Evolutionary conservation across 768 basidiomycete genomes (phyloP).

Genomic region (Obba rivulosa): DNA sequence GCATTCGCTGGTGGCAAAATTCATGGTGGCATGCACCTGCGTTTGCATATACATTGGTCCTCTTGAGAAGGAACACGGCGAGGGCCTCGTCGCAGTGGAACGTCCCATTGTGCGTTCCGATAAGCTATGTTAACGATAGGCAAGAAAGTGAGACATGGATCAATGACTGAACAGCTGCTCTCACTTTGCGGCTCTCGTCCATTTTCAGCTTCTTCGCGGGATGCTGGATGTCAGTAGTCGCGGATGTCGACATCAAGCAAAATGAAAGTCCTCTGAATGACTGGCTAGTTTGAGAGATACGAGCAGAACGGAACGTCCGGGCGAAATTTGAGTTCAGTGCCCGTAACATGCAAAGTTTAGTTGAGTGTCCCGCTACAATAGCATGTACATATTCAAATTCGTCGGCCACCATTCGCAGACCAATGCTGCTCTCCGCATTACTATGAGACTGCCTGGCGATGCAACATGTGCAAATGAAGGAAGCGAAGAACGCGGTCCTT

Average conservation of each 20-base stretch:
- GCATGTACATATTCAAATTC: neutral
- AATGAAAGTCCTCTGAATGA: too few species aligned
- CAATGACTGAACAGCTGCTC: neutral
- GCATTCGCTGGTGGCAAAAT: neutral
- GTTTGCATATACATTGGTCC: constrained; percentile 67
- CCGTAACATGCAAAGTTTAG: too few species aligned
- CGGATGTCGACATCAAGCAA: constrained; percentile 12
- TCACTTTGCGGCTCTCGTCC: constrained; percentile 31
- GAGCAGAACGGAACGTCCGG: too few species aligned
- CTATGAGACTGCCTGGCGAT: neutral
- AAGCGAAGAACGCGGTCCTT: neutral
- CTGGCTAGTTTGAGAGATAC: too few species aligned
- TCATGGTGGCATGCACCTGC: constrained; percentile 46
- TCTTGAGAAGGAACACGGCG: constrained; percentile 83
- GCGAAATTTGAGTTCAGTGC: too few species aligned
- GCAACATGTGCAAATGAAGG: neutral
- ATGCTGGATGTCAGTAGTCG: constrained; percentile 14
- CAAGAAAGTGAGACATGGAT: neutral
- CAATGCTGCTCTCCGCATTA: neutral
- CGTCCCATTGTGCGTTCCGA: constrained; percentile 93
- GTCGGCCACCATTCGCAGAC: neutral
- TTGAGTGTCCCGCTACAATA: too few species aligned
- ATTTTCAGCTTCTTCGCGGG: constrained; percentile 39
- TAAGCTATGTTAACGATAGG: constrained; percentile 44
- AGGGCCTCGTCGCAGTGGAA: constrained; percentile 98